Evolutionary conservation across 192 early-diverging fungal species (phyloP), one percentile per base, ranked within the genome.

Genomic region (Rhizophagus sp.): DNA sequence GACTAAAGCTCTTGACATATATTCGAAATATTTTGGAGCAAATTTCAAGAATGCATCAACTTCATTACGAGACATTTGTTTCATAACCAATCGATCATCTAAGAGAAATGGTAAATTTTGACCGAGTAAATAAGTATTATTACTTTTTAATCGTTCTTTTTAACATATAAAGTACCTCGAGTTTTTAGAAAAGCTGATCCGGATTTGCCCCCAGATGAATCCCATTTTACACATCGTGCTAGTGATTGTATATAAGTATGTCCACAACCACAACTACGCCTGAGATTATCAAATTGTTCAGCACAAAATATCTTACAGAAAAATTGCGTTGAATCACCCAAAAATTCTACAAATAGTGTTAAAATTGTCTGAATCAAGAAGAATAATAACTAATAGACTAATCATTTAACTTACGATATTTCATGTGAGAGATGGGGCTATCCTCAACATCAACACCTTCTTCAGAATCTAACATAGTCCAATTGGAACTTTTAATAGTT

Each of bases 31-130:
- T 52, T 89, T 89, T 9, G 96, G 95, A 4, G 97, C 96, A 89
- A 97, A 97, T 79, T 93, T 91, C 34, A 93, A 83, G 70, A 98
- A 94, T 0, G 96, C 95, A 68, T 96, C 96, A 71, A 96, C 80
- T 82, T 98, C 97, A 4, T 91, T 84, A 62, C 89, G 89, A 10
- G 92, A 92, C 72, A 97, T 88, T 85, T 97, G 91, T 85, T 98
- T 98, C 87, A 97, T 92, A 52, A 98, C 88, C 65, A 97, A 90
- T 39, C 97, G 92, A 80, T 97, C 92, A 83, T 98, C 97, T 88
- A 64, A 50, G 36, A 4, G 34, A 44, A 3, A 65, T 10, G 39
- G 39, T 19, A 78, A 19, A 30, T 13, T 33, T 47, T 47, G 44
- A 0, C 12, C 2, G 11, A 47, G 44, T 12, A 12, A 67, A 49